Conservation (phyloP, 106 monocot genomes). For the Dioscorea dumetorum region DNA sequence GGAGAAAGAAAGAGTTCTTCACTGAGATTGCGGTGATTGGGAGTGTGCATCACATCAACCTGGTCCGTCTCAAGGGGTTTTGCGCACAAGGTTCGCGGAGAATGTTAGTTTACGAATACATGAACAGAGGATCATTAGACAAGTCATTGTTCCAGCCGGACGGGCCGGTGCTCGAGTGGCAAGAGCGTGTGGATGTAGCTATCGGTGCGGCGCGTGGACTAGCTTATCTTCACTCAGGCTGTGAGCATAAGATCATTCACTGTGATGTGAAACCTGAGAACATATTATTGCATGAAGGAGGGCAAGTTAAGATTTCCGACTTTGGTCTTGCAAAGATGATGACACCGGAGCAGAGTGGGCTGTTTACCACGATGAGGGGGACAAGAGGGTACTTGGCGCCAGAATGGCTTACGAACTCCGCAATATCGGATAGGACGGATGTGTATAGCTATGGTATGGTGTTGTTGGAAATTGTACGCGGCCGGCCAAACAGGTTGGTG, state of each 20-base stretch:
- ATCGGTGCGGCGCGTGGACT: slow-evolving; percentile 74
- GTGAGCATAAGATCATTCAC: slow-evolving; percentile 70
- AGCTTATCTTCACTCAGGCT: slow-evolving; percentile 72
- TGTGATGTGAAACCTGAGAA: slow-evolving; percentile 96
- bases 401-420: slow-evolving; percentile 83
- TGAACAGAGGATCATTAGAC: slow-evolving; percentile 84
- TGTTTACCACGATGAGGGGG: slow-evolving; percentile 81
- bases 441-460: slow-evolving; percentile 99
- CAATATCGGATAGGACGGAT: slow-evolving; percentile 75
- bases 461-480: slow-evolving; percentile 63
- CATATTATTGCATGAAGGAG: slow-evolving; percentile 61
- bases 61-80: slow-evolving; percentile 81
- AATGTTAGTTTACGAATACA: slow-evolving; percentile 85
- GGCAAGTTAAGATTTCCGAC: slow-evolving; percentile 68
- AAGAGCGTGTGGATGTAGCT: slow-evolving; percentile 60
- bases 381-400: slow-evolving; percentile 89
- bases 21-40: slow-evolving; percentile 94
- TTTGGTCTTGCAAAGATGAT: slow-evolving; percentile 89
- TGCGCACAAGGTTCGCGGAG: slow-evolving; percentile 50
- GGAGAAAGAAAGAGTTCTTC: slow-evolving; percentile 69
- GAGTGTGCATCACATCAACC: slow-evolving; percentile 81
- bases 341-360: slow-evolving; percentile 54
- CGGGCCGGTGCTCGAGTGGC: slow-evolving; percentile 74
- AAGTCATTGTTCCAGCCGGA: slow-evolving; percentile 44
- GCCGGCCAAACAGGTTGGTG: slow-evolving; percentile 47